Conservation (phyloP, 75 land plant species). For the Pinus tabuliformis region DNA sequence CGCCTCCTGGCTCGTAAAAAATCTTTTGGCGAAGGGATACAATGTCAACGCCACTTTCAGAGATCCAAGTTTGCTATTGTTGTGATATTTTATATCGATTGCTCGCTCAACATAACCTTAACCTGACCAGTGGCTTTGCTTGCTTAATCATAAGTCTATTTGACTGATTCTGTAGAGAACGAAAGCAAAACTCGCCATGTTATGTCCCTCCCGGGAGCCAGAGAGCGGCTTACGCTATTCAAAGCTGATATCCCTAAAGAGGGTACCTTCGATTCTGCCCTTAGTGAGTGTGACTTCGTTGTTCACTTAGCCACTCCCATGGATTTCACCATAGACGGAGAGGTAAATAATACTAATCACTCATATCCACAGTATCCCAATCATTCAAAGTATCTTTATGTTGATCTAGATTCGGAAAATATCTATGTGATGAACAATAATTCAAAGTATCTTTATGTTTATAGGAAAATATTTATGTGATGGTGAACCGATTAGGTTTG, state of each 20-base stretch:
- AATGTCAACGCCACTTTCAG: slow-evolving; percentile 9
- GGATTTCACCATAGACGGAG: not conserved
- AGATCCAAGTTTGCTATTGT: slow-evolving; percentile 3
- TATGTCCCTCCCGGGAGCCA: slow-evolving; percentile 17
- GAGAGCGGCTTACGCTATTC: slow-evolving; percentile 22
- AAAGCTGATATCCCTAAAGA: slow-evolving; percentile 22
- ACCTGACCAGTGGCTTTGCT: not conserved
- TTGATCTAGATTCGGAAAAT: too few relatives aligned
- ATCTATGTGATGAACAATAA: too few relatives aligned
- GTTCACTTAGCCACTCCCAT: not conserved
- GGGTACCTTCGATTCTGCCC: slow-evolving; percentile 22
- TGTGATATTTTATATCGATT: not conserved
- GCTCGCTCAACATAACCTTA: too few relatives aligned
- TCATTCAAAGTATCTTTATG: too few relatives aligned
- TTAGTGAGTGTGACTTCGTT: not conserved
- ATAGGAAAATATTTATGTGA: too few relatives aligned
- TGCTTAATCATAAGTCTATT: not conserved
- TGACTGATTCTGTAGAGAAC: not conserved
- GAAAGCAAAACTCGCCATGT: slow-evolving; percentile 20
- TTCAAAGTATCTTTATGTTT: too few relatives aligned
- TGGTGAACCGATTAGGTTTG: too few relatives aligned
- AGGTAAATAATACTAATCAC: not conserved
- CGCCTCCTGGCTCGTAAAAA: slow-evolving; percentile 14
- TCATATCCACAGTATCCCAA: too few relatives aligned
- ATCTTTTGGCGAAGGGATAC: slow-evolving; percentile 8